Base-by-base conservation (phyloP, 1,139 yeast species). In the Insectozyma bohioensis region DNA sequence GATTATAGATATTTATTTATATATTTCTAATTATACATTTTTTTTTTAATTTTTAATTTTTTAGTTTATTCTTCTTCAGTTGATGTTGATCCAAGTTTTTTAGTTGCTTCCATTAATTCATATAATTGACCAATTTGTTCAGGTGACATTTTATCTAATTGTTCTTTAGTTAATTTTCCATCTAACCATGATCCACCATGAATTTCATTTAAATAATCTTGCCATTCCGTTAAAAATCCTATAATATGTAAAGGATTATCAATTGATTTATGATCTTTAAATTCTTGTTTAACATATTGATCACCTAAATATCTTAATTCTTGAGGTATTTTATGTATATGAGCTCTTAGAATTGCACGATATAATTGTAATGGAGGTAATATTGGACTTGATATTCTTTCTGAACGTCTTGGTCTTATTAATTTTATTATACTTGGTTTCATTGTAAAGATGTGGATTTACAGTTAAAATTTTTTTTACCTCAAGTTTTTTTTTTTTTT, bases 181-280 rank as follows among this genome's bases (percentile, higher is more conserved):
- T 71, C 67, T 52, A 72, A 63, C 97, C 97, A 92, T 26, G 71
- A 67, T 3, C 85, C 94, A 11, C 86, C 85, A 28, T 80, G 80
- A 22, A 92, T 72, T 53, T 72, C 67, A 35, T 76, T 75, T 39
- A 86, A 72, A 51, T 92, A 92, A 48, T 86, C 90, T 53, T 92
- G 98, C 98, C 98, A 92, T 44, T 87, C 83, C 1, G 95, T 78
- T 42, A 92, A 70, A 50, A 92, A 92, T 9, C 97, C 97, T 7
- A 94, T 90, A 21, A 92, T 87, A 52, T 90, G 95, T 23, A 88
- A 68, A 1, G 98, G 97, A 55, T 92, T 88, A 47, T 88, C 96
- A 10, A 82, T 73, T 31, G 66, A 61, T 42, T 78, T 76, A 60
- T 94, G 98, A n/a, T 92, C 83, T 46, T 79, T 78, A 65, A 92